Base-by-base conservation (phyloP, 2,329 filamentous ascomycete genomes). In the Amauroascus verrucosus region DNA sequence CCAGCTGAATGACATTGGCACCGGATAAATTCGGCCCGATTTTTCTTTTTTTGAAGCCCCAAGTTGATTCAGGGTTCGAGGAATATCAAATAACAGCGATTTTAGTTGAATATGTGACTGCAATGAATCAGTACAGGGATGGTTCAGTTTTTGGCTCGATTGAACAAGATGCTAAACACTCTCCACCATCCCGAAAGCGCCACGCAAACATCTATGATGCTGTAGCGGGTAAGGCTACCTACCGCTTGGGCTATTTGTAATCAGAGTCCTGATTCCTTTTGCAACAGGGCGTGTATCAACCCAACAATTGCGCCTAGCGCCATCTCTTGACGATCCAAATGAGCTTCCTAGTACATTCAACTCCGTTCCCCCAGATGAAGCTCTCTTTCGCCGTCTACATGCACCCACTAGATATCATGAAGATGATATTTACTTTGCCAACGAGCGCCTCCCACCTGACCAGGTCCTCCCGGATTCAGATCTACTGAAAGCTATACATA, bases 151-250 rank as follows among this genome's bases (percentile, higher is more conserved):
- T 22, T 13, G 16, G 41, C 33, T 50, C 52, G 30, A 24, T 38
- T 45, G 37, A 50, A 20, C 28, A 45, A 8, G 22, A 20, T 14
- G n/a, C 14, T 11, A 14, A 48, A 20, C 13, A 14, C 6, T 18
- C 16, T 26, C 13, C 40, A 2, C 33, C n/a, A 20, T 24, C 38
- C 2, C 45, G 68, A 28, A 51, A 41, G n/a, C 72, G 72, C 30
- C 61, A 62, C 54, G 68, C 72, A 6, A 80, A 70, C 32, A 60
- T 83, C 13, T 83, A 79, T 58, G 79, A 83, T 72, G 78, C 77
- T 37, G 75, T 82, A 47, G 78, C 78, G 57, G 77, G 77, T 78
- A 61, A 54, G 61, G 53, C 8, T 28, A 16, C 35, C 6, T 37
- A 1, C 11, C 18, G 32, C 13, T 22, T 28, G 5, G 1, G 13